Base-by-base conservation (phyloP, 1,139 yeast species). In the Pichia cactophila region DNA sequence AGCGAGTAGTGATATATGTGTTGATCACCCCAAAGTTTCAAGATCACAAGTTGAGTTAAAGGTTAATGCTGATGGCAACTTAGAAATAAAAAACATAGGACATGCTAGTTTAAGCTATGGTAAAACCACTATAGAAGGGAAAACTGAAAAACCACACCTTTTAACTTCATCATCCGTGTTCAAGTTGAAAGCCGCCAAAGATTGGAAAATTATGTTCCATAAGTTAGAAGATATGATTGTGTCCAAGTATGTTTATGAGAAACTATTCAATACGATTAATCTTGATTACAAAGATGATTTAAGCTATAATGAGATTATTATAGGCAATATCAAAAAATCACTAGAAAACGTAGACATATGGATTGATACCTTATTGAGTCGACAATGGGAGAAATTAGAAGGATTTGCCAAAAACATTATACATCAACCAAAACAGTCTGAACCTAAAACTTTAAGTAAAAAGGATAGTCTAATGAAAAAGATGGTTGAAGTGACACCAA, bases 321-420 rank as follows among this genome's bases (percentile, higher is more conserved):
- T 11, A 35, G 23, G 23, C 2, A 36, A 36, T 16, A n/a, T 14
- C 11, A 20, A 16, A 16, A 16, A n/a, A 2, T 28, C 7, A 4
- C 33, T 50, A n/a, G 37, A 41, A 23, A n/a, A 35, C 20, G 7
- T 42, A 7, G 9, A 37, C 1, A 4, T 7, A 9, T 54, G 57
- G 57, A 16, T 48, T 1, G n/a, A 20, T 16, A 26, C 28, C 6
- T 20, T 54, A 9, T 28, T 33, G 10, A 26, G 28, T 14, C 23
- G 37, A 7, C 16, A 41, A 5, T 54, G 54, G 54, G 44, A 51
- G n/a, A 43, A 16, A 4, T 11, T 9, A 4, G 56, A 54, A 4
- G 33, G 38, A 5, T 38, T 54, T 14, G n/a, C 43, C 10, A 17
- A 33, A 4, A 44, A 33, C 12, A 29, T 52, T 2, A 44, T 49